Conservation (phyloP, 179 eudicot species). For the Carnegiea gigantea region DNA sequence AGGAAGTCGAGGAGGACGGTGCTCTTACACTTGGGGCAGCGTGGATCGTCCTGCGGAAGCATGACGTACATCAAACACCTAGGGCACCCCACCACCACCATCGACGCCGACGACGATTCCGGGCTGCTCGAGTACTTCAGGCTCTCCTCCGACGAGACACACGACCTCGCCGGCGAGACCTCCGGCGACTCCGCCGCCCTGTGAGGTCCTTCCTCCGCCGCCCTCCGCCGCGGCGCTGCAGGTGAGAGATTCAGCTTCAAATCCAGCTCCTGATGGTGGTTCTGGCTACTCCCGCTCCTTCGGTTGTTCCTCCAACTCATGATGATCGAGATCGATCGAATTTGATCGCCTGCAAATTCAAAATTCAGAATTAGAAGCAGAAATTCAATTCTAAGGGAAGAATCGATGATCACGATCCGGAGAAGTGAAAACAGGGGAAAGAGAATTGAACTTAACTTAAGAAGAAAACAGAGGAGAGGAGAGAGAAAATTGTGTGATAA, state of each 20-base stretch:
- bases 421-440: background rate
- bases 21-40: constrained; percentile 40
- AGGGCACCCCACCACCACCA: constrained; percentile 57
- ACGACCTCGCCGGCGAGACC: constrained; percentile 63
- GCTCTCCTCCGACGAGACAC: constrained; percentile 70
- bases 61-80: constrained; percentile 38
- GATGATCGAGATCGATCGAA: background rate
- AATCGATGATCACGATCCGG: background rate
- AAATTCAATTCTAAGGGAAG: background rate
- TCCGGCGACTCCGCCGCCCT: constrained; percentile 32
- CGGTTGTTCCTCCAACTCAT: constrained; percentile 21
- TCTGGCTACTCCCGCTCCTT: background rate
- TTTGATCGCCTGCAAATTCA: background rate
- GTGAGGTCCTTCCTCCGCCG: background rate
- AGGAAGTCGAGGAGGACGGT: constrained; percentile 38
- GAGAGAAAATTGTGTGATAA: background rate
- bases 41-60: constrained; percentile 31
- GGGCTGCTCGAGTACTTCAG: constrained; percentile 54
- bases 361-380: background rate
- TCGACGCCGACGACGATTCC: constrained; percentile 39
- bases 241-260: constrained; percentile 65
- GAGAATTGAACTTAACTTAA: background rate
- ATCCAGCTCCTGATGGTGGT: constrained; percentile 33
- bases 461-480: background rate
- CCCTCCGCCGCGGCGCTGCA: background rate